phyloP scores from a whole-genome alignment of 139 green algal species.

The Parachlorella kessleri region DNA sequence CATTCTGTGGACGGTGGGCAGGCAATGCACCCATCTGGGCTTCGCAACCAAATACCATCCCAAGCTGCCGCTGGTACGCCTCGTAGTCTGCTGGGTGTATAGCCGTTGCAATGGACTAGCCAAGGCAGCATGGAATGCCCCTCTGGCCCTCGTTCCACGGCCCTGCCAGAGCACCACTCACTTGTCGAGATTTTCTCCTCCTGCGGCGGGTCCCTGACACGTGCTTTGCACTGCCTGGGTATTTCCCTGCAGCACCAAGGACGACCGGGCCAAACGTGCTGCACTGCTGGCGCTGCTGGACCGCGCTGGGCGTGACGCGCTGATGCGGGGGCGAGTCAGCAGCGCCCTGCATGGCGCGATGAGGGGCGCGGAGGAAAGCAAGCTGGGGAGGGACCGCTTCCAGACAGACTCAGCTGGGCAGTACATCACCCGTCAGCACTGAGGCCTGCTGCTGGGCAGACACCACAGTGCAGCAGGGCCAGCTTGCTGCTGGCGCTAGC shows the following conservation, averaged over 20 bases:
- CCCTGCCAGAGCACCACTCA: no score
- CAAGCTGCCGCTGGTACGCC: background rate
- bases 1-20: no score
- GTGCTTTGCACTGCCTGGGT: background rate
- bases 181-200: no score
- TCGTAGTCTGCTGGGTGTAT: no score
- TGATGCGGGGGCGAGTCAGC: constrained; percentile 37
- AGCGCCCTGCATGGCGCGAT: constrained; percentile 10
- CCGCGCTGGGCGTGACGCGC: constrained; percentile 27
- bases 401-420: constrained; percentile 3
- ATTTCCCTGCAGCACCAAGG: background rate
- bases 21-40: background rate
- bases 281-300: constrained; percentile 35
- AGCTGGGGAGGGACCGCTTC: constrained; percentile 22
- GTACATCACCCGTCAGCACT: constrained; percentile 21
- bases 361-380: constrained; percentile 30
- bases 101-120: no score
- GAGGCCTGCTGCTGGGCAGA: no score
- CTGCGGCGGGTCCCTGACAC: background rate
- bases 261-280: constrained; percentile 26
- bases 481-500: background rate
- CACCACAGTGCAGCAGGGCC: no score
- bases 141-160: no score
- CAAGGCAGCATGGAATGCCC: no score
- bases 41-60: background rate